Conservation (phyloP, 1,284 basidiomycete species). For the Cerioporus squamosus region DNA sequence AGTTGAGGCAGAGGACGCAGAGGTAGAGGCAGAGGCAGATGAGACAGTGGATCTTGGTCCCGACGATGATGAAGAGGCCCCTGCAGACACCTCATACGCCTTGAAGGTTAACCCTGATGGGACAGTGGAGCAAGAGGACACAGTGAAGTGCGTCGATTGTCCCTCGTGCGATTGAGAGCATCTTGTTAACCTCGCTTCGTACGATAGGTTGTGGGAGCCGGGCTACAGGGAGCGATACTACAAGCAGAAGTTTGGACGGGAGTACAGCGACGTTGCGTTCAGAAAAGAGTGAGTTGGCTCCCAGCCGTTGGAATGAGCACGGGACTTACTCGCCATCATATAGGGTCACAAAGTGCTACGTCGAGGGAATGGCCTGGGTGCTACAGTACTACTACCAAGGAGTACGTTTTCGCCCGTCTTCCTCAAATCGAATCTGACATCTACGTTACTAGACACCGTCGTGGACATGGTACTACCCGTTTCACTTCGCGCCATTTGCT, state of each 20-base stretch:
- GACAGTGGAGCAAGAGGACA: constrained; percentile 91
- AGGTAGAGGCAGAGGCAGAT: constrained; percentile 26
- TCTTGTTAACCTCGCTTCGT: constrained; percentile 13
- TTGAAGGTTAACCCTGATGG: constrained; percentile 87
- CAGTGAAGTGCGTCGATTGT: constrained; percentile 74
- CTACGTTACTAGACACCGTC: constrained; percentile 75
- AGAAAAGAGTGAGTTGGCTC: constrained; percentile 69
- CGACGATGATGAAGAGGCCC: constrained; percentile 51
- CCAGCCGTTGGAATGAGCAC: background rate
- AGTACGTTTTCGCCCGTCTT: constrained; percentile 48
- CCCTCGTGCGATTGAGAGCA: constrained; percentile 3
- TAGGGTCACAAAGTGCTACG: constrained; percentile 84
- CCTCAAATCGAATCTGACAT: constrained; percentile 8
- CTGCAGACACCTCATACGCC: constrained; percentile 47
- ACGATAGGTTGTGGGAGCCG: constrained; percentile 84
- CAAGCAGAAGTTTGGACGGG: constrained; percentile 88
- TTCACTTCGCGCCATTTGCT: constrained; percentile 98
- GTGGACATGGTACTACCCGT: constrained; percentile 99
- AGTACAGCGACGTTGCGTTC: constrained; percentile 74
- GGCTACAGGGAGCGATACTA: constrained; percentile 98
- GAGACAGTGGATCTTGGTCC: constrained; percentile 48
- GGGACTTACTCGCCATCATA: constrained; percentile 4
- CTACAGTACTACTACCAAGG: constrained; percentile 99
- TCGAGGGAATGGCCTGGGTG: constrained; percentile 97
- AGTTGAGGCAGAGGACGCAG: constrained; percentile 36